Percentiles rank a stretch among this genome's conserved stretches.
phyloP scores from a whole-genome alignment of 306 rosid genomes.

The Amphicarpaea edgeworthii region DNA sequence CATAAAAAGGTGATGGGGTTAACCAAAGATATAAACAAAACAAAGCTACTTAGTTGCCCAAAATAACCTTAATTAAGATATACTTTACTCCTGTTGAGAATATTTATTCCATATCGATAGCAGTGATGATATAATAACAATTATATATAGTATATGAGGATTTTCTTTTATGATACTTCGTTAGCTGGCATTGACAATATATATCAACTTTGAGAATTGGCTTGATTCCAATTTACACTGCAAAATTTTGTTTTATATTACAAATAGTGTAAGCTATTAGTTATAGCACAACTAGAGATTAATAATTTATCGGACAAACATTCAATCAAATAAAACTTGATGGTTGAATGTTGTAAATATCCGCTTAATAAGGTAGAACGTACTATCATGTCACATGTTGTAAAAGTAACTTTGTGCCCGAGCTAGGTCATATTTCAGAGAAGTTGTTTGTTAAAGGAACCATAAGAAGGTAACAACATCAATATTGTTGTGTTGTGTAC shows the following conservation, averaged over 20 bases:
- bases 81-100: background rate
- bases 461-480: constrained; percentile 31
- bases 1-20: background rate
- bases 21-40: constrained; percentile 18
- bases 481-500: constrained; percentile 23
- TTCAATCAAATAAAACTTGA: constrained; percentile 18
- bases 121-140: constrained; percentile 40
- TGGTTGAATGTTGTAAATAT: constrained; percentile 32
- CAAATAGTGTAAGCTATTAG: background rate
- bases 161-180: constrained; percentile 20
- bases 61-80: constrained; percentile 39
- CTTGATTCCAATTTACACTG: constrained; percentile 20
- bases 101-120: constrained; percentile 15
- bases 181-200: constrained; percentile 23
- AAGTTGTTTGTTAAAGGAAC: constrained; percentile 41
- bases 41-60: constrained; percentile 24
- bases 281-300: constrained; percentile 25
- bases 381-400: background rate
- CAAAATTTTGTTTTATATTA: background rate
- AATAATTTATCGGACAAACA: constrained; percentile 13
- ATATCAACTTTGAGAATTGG: constrained; percentile 32
- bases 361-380: constrained; percentile 25
- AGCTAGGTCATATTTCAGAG: constrained; percentile 40
- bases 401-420: background rate
- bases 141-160: constrained; percentile 29